Evolutionary conservation across 768 basidiomycete species (phyloP).

Genomic region (Boletellus sp.): DNA sequence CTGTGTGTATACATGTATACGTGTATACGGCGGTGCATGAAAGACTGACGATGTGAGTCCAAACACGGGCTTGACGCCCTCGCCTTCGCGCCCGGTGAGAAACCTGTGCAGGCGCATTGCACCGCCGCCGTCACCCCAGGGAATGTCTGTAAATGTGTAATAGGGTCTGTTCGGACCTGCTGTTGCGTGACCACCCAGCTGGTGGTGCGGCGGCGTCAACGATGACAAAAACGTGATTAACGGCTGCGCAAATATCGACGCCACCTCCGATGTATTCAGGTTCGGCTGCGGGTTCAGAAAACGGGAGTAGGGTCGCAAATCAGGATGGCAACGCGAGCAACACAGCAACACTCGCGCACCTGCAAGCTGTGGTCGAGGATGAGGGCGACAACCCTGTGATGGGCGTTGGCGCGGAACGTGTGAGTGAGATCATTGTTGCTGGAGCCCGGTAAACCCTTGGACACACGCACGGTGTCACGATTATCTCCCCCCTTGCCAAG

Average conservation of each 20-base stretch:
- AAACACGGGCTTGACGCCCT: conserved; percentile 84
- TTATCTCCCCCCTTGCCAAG: conserved; percentile 61
- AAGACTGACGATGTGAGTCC: conserved; percentile 78
- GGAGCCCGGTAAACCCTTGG: neutral
- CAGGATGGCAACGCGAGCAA: neutral
- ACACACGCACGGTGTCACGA: conserved; percentile 80
- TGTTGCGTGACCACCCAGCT: conserved; percentile 49
- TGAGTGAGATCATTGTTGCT: no score
- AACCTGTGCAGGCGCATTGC: conserved; percentile 65
- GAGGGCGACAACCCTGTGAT: conserved; percentile 72
- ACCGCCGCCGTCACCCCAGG: conserved; percentile 40
- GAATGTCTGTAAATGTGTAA: conserved; percentile 58
- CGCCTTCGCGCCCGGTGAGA: conserved; percentile 80
- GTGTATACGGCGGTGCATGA: neutral
- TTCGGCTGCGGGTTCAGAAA: conserved; percentile 51
- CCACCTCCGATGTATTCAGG: conserved; percentile 75
- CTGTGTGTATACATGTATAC: neutral
- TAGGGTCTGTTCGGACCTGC: conserved; percentile 50
- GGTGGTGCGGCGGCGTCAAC: conserved; percentile 54
- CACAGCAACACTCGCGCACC: conserved; percentile 34
- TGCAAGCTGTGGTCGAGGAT: conserved; percentile 74
- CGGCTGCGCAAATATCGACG: conserved; percentile 82
- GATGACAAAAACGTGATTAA: conserved; percentile 67
- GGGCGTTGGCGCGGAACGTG: no score
- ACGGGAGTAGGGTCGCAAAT: neutral